Conservation (phyloP, 805 yeast genomes). For the Suhomyces xylopsoci region DNA sequence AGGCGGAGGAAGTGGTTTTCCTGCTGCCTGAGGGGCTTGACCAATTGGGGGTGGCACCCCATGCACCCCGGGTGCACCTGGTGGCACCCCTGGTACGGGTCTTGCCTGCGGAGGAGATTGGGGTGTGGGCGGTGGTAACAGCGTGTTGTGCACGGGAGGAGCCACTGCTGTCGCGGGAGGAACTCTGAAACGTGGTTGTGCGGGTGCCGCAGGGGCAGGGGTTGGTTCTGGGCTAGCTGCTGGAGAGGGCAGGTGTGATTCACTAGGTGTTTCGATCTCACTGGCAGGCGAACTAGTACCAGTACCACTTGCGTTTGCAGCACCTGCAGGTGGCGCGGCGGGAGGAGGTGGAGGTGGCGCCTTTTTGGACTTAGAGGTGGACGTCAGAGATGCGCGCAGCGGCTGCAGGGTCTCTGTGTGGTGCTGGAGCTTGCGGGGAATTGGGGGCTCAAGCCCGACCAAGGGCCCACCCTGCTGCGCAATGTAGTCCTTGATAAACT, state of each 20-base stretch:
- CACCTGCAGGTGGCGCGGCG: constrained; percentile 11
- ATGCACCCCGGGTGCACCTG: constrained; percentile 7
- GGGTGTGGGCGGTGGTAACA: constrained; percentile 16
- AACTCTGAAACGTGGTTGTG: constrained; percentile 29
- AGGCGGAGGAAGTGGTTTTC: neutral
- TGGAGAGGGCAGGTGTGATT: constrained; percentile 7
- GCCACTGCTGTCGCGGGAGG: constrained; percentile 34
- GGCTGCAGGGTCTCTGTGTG: constrained; percentile 21
- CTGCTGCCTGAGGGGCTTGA: neutral
- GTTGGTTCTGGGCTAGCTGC: constrained; percentile 1
- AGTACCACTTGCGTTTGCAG: constrained; percentile 5
- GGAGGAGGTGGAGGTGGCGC: constrained; percentile 40
- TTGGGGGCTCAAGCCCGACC: constrained; percentile 81
- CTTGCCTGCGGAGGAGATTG: constrained; percentile 1
- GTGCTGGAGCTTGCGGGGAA: constrained; percentile 59
- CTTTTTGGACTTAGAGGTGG: constrained; percentile 21
- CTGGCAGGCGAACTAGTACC: constrained; percentile 3
- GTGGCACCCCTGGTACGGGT: constrained; percentile 6
- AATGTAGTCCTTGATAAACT: constrained; percentile 77
- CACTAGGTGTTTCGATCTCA: constrained; percentile 1
- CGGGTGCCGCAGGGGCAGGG: constrained; percentile 11
- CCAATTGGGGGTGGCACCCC: constrained; percentile 14
- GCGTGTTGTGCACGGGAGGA: constrained; percentile 25
- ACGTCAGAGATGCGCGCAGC: constrained; percentile 21
- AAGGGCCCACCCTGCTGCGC: constrained; percentile 73